phyloP scores from a whole-genome alignment of 2,329 filamentous ascomycete species.

The Fusarium mundagurra region DNA sequence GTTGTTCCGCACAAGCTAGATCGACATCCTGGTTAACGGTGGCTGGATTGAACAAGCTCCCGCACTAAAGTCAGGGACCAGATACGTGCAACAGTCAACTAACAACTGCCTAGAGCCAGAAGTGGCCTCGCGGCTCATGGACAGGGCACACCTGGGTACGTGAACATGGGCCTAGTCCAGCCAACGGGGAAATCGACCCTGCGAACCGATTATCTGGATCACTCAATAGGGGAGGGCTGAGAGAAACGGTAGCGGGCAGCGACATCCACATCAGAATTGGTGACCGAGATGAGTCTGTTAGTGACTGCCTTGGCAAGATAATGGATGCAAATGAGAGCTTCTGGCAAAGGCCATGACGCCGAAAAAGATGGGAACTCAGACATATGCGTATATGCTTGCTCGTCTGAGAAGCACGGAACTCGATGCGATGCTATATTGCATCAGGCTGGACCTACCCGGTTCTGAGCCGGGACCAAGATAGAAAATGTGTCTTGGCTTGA shows the following conservation, averaged over 20 bases:
- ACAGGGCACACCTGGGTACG: slow-evolving; percentile 24
- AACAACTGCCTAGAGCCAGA: slow-evolving; percentile 15
- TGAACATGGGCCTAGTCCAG: slow-evolving; percentile 24
- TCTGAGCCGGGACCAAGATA: slow-evolving; percentile 11
- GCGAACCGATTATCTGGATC: slow-evolving; percentile 38
- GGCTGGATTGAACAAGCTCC: slow-evolving; percentile 33
- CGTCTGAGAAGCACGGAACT: slow-evolving; percentile 15
- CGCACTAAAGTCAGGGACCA: slow-evolving; percentile 28
- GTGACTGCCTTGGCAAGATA: slow-evolving; percentile 22
- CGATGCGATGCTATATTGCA: slow-evolving; percentile 10
- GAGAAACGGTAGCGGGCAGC: slow-evolving; percentile 18
- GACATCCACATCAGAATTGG: slow-evolving; percentile 30
- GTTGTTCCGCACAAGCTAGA: slow-evolving; percentile 28
- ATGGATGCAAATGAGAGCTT: slow-evolving; percentile 25
- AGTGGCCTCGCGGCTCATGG: slow-evolving; percentile 26
- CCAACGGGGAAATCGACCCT: slow-evolving; percentile 35
- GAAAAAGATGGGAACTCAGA: slow-evolving; percentile 20
- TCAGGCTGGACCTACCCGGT: slow-evolving; percentile 22
- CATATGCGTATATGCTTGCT: slow-evolving; percentile 21
- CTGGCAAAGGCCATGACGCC: slow-evolving; percentile 31
- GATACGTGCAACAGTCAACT: slow-evolving; percentile 18
- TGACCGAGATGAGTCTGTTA: slow-evolving; percentile 39
- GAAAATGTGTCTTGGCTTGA: slow-evolving; percentile 15
- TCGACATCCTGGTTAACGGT: slow-evolving; percentile 38
- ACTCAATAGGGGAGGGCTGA: slow-evolving; percentile 33